Percentiles rank a stretch among this genome's conserved stretches.
These are phyloP conservation scores for Dioszegia aurantiaca DNA, from an alignment of 768 basidiomycete genomes.

Conservation along the genomic window DNA sequence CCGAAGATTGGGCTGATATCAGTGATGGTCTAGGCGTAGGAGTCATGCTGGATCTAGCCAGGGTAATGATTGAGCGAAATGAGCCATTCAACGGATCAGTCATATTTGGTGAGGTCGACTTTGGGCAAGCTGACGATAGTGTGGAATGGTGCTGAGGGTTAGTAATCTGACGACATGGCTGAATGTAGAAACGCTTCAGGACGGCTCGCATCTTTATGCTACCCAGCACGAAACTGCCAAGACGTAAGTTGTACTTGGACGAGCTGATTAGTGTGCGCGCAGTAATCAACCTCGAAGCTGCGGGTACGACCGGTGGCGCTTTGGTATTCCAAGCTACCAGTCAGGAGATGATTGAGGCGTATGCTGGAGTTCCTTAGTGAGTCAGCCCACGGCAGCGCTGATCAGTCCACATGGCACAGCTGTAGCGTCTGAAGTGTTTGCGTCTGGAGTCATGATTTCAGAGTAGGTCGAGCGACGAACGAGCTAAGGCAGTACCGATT, in stretches of 20 bases:
- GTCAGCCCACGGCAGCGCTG: background rate
- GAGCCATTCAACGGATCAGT: constrained; percentile 74
- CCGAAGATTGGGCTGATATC: constrained; percentile 1
- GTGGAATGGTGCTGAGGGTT: constrained; percentile 82
- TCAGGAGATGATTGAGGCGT: constrained; percentile 89
- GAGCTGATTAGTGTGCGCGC: constrained; percentile 65
- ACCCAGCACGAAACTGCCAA: constrained; percentile 73
- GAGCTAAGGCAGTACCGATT: constrained; percentile 70
- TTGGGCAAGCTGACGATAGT: constrained; percentile 56
- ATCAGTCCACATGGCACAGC: constrained; percentile 76
- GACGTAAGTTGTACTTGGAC: constrained; percentile 59
- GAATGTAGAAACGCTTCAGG: constrained; percentile 74
- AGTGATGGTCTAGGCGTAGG: constrained; percentile 87
- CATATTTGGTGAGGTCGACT: constrained; percentile 67
- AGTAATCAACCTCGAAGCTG: constrained; percentile 88
- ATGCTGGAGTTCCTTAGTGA: constrained; percentile 75
- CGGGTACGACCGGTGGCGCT: constrained; percentile 81
- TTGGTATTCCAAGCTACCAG: constrained; percentile 94
- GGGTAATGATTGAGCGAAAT: constrained; percentile 67
- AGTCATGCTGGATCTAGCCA: constrained; percentile 82
- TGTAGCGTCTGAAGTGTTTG: constrained; percentile 87
- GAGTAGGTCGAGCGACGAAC: constrained; percentile 60
- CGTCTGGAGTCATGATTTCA: constrained; percentile 81
- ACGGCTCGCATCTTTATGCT: constrained; percentile 87
- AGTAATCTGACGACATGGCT: constrained; percentile 8